Evolutionary conservation across 441 rosid species (phyloP).

Genomic region (Gossypium davidsonii): DNA sequence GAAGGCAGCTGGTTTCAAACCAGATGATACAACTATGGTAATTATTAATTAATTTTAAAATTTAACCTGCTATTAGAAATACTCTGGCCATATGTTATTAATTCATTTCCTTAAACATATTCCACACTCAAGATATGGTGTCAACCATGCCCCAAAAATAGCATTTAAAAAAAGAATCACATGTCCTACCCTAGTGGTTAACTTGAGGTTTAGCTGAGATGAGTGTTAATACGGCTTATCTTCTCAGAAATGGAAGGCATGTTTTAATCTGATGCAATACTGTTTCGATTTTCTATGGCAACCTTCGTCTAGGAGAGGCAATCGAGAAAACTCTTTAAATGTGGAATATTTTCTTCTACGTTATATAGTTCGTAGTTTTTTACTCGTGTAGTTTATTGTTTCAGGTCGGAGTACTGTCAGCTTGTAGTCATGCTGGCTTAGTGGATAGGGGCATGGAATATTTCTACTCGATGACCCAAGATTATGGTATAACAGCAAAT

Average conservation of each 20-base stretch:
- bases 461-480: constrained; percentile 36
- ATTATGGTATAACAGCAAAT: constrained; percentile 41
- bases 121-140: background rate
- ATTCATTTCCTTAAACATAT: background rate
- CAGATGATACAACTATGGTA: constrained; percentile 44
- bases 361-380: constrained; percentile 10
- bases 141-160: background rate
- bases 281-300: background rate
- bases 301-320: background rate
- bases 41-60: background rate
- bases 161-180: background rate
- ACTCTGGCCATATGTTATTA: background rate
- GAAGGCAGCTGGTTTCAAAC: constrained; percentile 31
- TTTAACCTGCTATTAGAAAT: background rate
- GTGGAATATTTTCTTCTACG: background rate
- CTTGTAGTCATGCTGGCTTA: constrained; percentile 49
- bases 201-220: background rate
- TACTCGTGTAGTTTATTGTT: constrained; percentile 10
- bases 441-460: constrained; percentile 35
- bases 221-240: background rate
- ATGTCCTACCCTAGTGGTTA: background rate
- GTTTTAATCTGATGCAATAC: background rate
- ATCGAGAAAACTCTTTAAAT: background rate
- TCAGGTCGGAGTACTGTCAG: constrained; percentile 54
- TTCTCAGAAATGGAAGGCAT: background rate